phyloP scores from a whole-genome alignment of 495 filamentous ascomycete species.

The Penicillium macrosclerotiorum region DNA sequence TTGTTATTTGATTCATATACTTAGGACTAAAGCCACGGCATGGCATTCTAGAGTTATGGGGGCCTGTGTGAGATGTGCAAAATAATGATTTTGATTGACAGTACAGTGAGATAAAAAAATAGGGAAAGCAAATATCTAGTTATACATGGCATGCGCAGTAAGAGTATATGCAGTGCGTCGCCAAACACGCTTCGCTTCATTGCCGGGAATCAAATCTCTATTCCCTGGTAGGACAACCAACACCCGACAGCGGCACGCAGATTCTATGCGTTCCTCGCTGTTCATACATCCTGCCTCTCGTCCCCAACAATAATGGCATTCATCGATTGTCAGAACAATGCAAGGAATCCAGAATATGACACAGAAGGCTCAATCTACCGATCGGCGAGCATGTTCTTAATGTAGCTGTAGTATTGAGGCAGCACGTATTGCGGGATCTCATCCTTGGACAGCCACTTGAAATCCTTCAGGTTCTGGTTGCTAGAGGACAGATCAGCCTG shows the following conservation, averaged over 20 bases:
- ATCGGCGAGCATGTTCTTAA: constrained; percentile 79
- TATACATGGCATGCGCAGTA: constrained; percentile 46
- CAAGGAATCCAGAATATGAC: not conserved
- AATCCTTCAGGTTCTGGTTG: constrained; percentile 70
- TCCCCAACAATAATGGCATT: not conserved
- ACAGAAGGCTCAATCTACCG: constrained; percentile 44
- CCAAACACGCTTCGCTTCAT: constrained; percentile 16
- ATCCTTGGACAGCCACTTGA: constrained; percentile 87
- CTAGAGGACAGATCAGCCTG: constrained; percentile 79
- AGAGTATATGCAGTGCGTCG: constrained; percentile 42
- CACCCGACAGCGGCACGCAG: not conserved
- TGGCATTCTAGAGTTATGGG: constrained; percentile 21
- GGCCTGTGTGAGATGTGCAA: constrained; percentile 1
- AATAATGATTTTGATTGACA: constrained; percentile 27
- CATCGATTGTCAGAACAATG: not conserved
- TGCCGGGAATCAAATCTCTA: constrained; percentile 19
- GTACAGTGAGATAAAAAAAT: constrained; percentile 14
- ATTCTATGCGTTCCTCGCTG: constrained; percentile 1
- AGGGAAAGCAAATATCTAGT: constrained; percentile 37
- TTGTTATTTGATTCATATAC: not conserved
- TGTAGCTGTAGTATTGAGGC: constrained; percentile 63
- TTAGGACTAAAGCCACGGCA: constrained; percentile 7
- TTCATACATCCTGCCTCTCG: constrained; percentile 9
- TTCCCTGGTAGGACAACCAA: constrained; percentile 2
- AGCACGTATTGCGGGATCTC: constrained; percentile 69